Evolutionary conservation across 805 yeast genomes (phyloP), one percentile per base, ranked within the genome.

Genomic region (Wickerhamiella australiensis): DNA sequence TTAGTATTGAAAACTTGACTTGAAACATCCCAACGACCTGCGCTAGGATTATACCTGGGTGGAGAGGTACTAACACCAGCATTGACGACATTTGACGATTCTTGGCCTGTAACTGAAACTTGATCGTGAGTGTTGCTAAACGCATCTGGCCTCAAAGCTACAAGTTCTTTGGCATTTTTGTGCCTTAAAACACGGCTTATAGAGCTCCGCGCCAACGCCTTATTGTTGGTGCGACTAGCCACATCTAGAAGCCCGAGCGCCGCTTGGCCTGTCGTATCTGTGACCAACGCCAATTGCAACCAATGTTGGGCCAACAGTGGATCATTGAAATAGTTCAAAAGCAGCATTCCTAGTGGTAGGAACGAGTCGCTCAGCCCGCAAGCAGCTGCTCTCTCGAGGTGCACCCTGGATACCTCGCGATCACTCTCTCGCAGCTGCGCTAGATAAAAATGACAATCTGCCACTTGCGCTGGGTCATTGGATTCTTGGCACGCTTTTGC

Each of bases 341-440:
- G 92, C 54, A 87, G 63, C 60, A 80, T 82, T 1, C 96, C 96
- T 42, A 88, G 67, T 20, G 79, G 75, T 21, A 79, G 75, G 60
- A 86, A 84, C 7, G 86, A 72, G 56, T 88, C 95, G 55, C 71
- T 74, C 44, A 86, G 78, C 0, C 95, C 95, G 55, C 77, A 78
- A 3, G 79, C 67, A 0, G 95, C 94, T 40, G 87, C 79, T 50
- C 78, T 68, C 60, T 87, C 92, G 52, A 84, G 72, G 59, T 86
- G 88, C 53, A 75, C 75, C 53, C 82, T 73, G 0, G 92, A 73
- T n/a, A 74, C 68, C 17, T 68, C 56, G 0, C 87, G 84, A 54
- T 84, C 80, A 11, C 79, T 69, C 44, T 76, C 75, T 37, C 79
- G 68, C 57, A 80, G 75, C 54, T 83, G 82, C 1, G 92, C 92